phyloP scores from a whole-genome alignment of 1,284 basidiomycete genomes.

The Tetrapyrgos nigripes region DNA sequence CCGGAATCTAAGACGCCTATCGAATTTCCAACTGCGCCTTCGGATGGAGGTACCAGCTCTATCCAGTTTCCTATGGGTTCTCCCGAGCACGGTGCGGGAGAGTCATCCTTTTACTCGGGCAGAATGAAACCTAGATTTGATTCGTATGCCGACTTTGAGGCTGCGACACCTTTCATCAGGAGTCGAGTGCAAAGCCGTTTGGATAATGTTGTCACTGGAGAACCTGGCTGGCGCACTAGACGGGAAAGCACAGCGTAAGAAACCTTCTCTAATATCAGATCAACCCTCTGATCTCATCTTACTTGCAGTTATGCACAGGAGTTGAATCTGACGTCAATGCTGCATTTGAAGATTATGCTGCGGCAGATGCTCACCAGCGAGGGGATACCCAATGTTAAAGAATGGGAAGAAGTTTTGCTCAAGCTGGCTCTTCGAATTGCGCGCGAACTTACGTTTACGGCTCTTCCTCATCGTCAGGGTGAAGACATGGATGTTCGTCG shows the following conservation, averaged over 20 bases:
- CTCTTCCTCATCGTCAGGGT: conserved; percentile 76
- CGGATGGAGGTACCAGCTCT: conserved; percentile 65
- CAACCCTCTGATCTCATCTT: neutral
- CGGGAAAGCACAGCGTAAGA: conserved; percentile 84
- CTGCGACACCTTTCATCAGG: conserved; percentile 75
- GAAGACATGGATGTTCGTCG: conserved; percentile 95
- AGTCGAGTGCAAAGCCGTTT: conserved; percentile 82
- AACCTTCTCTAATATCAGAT: neutral
- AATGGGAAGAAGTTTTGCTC: conserved; percentile 88
- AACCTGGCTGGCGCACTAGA: conserved; percentile 79
- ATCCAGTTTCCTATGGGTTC: conserved; percentile 84
- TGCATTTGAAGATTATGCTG: conserved; percentile 88
- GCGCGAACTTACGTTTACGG: conserved; percentile 76
- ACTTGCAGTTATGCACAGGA: conserved; percentile 74
- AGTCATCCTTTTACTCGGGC: conserved; percentile 60
- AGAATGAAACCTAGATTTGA: conserved; percentile 64
- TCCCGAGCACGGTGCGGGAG: conserved; percentile 61
- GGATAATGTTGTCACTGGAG: conserved; percentile 59
- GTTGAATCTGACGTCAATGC: conserved; percentile 84
- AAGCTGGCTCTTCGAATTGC: conserved; percentile 83
- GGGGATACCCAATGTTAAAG: conserved; percentile 75
- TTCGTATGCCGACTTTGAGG: conserved; percentile 73
- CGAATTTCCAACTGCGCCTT: conserved; percentile 58
- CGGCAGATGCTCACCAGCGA: conserved; percentile 86
- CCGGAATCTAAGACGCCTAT: conserved; percentile 57